Evolutionary conservation across 441 rosid genomes (phyloP).

Genomic region (Monsonia emarginata): DNA sequence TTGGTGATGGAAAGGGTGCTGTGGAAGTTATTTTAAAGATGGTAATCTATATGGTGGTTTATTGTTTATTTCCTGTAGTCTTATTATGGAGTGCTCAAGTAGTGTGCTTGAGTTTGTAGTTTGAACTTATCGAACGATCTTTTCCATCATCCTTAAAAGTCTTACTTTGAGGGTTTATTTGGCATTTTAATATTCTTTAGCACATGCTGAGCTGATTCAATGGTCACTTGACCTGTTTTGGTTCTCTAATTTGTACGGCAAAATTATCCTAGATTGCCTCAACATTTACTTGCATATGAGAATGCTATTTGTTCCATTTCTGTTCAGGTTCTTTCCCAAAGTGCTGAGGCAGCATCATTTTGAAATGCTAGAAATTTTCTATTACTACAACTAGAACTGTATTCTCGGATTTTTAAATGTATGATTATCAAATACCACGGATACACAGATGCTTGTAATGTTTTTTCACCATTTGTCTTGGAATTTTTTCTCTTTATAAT

Average conservation of each 20-base stretch:
- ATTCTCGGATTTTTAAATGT: neutral
- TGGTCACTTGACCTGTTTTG: slow-evolving; percentile 13
- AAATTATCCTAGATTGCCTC: neutral
- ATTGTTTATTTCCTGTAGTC: slow-evolving; percentile 13
- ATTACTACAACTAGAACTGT: neutral
- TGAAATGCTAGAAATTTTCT: neutral
- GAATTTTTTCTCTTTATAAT: neutral
- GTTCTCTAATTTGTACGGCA: neutral
- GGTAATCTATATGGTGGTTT: slow-evolving; percentile 38
- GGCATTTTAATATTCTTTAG: slow-evolving; percentile 11
- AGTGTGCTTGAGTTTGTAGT: neutral
- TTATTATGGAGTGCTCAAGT: slow-evolving; percentile 11
- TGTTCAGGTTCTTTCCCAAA: too few species aligned
- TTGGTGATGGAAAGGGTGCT: slow-evolving; percentile 94
- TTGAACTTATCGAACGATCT: neutral
- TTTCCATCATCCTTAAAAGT: neutral
- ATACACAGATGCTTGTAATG: neutral
- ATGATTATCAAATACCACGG: neutral
- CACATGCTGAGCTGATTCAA: neutral
- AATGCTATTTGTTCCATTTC: too few species aligned
- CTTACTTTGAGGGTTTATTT: neutral
- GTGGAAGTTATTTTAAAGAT: slow-evolving; percentile 84
- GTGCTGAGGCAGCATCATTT: too few species aligned
- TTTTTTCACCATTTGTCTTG: neutral
- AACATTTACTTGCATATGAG: neutral